Base-by-base conservation (phyloP, 2,329 filamentous ascomycete species). In the Fusarium devonianum region DNA sequence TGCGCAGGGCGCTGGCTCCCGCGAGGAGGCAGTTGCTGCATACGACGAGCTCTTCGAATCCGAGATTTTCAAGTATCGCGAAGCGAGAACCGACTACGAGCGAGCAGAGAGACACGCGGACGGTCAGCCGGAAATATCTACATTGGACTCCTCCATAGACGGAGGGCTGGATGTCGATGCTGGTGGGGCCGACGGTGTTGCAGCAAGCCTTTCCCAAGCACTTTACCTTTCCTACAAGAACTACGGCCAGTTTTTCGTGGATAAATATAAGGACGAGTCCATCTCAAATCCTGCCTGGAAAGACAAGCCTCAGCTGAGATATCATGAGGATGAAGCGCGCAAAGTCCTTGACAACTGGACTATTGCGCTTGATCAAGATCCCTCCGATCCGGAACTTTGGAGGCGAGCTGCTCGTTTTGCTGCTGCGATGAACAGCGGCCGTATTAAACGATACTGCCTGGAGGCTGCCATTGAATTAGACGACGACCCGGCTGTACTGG, bases 221-320 rank as follows among this genome's bases (percentile, higher is more conserved):
- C 80, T 97, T 14, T 97, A 96, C 66, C 81, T 99, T 7, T 89
- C 93, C 1, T 91, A 95, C 77, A 99, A 97, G 72, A 99, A 97
- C 64, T 87, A 93, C 73, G 94, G 92, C 30, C 90, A 97, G 67
- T 97, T 96, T 67, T 78, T 88, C 49, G 78, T 99, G n/a, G 93
- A 99, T 44, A 72, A 69, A 41, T 60, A 72, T 4, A 73, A 70
- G 45, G 72, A 75, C 14, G 46, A 57, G 23, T 48, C 38, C 5
- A 46, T 45, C n/a, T 68, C 77, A 75, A 49, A 83, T 88, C 60
- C 85, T 79, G 62, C 75, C 83, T 70, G 78, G 69, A 64, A 62
- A 19, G 43, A 54, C 2, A 64, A 65, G 29, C 18, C 38, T 7
- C 65, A 62, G 23, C 44, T 72, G 9, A 59, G 53, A 26, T 71